Evolutionary conservation across 306 rosid species (phyloP).

Genomic region (Cucumis hystrix): DNA sequence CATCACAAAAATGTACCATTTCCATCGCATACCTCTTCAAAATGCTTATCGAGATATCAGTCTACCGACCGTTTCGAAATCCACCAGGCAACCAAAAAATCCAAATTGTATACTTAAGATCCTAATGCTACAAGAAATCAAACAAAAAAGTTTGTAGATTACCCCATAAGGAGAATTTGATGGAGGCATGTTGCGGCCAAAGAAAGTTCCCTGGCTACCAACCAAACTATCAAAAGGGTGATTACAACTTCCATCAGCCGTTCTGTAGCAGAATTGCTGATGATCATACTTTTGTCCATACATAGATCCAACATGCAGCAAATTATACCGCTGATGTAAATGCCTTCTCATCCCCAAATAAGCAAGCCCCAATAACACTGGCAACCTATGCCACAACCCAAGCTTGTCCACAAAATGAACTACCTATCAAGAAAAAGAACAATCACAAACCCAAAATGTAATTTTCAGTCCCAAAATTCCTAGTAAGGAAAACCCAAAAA

Average conservation of each 20-base stretch:
- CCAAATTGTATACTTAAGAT: neutral
- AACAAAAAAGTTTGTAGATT: neutral
- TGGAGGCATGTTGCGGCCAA: constrained; percentile 71
- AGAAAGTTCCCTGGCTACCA: constrained; percentile 53
- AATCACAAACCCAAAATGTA: neutral
- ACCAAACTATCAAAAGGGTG: constrained; percentile 32
- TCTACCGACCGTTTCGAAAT: neutral
- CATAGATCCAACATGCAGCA: constrained; percentile 33
- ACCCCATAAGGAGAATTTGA: constrained; percentile 35
- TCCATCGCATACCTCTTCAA: neutral
- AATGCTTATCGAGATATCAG: neutral
- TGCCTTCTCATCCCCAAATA: constrained; percentile 63
- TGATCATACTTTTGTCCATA: constrained; percentile 32
- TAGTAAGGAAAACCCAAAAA: neutral
- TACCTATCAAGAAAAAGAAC: constrained; percentile 16
- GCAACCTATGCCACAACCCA: constrained; percentile 54
- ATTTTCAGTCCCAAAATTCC: neutral
- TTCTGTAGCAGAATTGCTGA: constrained; percentile 23
- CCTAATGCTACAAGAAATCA: neutral
- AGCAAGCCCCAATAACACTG: constrained; percentile 42
- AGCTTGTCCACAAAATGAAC: constrained; percentile 52
- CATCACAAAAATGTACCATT: neutral
- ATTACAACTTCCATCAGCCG: constrained; percentile 53
- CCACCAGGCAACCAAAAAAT: neutral
- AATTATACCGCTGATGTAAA: constrained; percentile 55